phyloP scores from a whole-genome alignment of 2,329 filamentous ascomycete genomes.

The Sclerotinia glacialis region DNA sequence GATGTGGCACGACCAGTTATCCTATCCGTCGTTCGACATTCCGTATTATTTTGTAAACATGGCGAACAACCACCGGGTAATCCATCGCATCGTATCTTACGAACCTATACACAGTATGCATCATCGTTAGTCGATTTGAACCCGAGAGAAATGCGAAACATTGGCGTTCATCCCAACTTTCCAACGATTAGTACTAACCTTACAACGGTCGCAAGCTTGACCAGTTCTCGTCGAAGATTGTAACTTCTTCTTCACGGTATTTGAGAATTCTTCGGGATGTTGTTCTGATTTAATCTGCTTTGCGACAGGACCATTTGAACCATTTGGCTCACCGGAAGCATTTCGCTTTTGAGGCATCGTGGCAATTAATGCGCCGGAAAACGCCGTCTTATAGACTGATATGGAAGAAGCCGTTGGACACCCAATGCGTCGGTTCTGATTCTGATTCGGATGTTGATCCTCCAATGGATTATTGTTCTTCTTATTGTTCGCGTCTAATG shows the following conservation, averaged over 20 bases:
- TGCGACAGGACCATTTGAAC: conserved; percentile 26
- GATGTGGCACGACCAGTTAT: conserved; percentile 78
- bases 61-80: conserved; percentile 77
- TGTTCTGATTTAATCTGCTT: conserved; percentile 37
- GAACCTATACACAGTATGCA: conserved; percentile 50
- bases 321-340: conserved; percentile 25
- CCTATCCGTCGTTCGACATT: conserved; percentile 80
- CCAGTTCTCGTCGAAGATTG: conserved; percentile 62
- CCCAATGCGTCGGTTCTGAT: conserved; percentile 22
- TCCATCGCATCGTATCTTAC: conserved; percentile 86
- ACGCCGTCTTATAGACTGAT: conserved; percentile 23
- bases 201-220: conserved; percentile 86
- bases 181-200: conserved; percentile 53
- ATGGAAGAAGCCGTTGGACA: conserved; percentile 33
- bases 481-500: background rate
- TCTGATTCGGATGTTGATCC: conserved; percentile 9
- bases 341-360: conserved; percentile 35
- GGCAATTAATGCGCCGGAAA: conserved; percentile 18
- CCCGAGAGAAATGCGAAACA: background rate
- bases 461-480: background rate
- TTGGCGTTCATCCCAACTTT: background rate
- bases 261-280: conserved; percentile 39
- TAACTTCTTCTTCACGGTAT: conserved; percentile 52
- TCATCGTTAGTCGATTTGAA: background rate
- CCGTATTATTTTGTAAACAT: conserved; percentile 70